Conservation (phyloP, 2,329 filamentous ascomycete genomes). For the Aschersonia sp. region DNA sequence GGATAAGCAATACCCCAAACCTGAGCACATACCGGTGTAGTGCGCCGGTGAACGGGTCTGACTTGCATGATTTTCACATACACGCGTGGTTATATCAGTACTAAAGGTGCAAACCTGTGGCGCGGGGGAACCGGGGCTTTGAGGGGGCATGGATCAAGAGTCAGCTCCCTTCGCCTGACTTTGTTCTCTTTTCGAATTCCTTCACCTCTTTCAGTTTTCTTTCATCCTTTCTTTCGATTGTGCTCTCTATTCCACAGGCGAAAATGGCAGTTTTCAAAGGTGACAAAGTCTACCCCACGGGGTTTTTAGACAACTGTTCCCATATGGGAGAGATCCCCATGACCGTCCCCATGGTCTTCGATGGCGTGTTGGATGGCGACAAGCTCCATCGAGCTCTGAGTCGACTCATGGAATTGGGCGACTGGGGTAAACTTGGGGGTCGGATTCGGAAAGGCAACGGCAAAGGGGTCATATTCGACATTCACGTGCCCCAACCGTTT, state of each 20-base stretch:
- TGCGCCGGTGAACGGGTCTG: no score
- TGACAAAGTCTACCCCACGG: conserved; percentile 1
- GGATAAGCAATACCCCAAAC: no score
- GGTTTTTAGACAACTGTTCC: not conserved
- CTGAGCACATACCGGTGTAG: no score
- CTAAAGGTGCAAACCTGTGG: no score
- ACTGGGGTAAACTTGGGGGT: conserved; percentile 28
- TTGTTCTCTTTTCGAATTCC: not conserved
- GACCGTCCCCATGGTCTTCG: not conserved
- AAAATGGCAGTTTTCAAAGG: not conserved
- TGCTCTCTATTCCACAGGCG: not conserved
- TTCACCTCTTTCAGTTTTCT: not conserved
- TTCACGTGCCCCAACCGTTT: conserved; percentile 18
- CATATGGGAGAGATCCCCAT: not conserved
- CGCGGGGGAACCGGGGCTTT: no score
- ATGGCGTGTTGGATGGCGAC: conserved; percentile 18
- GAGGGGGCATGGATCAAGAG: no score
- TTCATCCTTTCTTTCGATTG: not conserved
- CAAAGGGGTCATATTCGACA: conserved; percentile 11
- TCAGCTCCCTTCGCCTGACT: no score
- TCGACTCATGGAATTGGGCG: conserved; percentile 20
- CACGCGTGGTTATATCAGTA: no score
- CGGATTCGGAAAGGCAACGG: conserved; percentile 22
- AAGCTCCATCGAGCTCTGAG: conserved; percentile 19
- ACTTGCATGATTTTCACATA: no score